Conservation (phyloP, 257 asterid species). For the Parsonsia alboflavescens region DNA sequence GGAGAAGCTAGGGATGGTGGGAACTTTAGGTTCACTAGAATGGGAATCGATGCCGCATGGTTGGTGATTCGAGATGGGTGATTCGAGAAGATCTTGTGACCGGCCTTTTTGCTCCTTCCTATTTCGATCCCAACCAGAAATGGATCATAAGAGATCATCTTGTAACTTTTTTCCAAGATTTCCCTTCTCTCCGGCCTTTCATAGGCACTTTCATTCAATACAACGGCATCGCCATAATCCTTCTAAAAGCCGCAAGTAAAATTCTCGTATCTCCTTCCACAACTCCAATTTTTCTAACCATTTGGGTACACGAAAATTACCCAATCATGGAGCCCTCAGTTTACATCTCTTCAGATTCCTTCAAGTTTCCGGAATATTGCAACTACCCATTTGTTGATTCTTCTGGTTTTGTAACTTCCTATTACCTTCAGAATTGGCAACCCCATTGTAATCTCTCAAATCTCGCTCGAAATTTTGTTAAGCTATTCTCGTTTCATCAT, state of each 20-base stretch:
- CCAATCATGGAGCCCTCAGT: slow-evolving; percentile 51
- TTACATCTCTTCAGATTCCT: slow-evolving; percentile 16
- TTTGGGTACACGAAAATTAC: slow-evolving; percentile 65
- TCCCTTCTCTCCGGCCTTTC: slow-evolving; percentile 43
- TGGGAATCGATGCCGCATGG: slow-evolving; percentile 53
- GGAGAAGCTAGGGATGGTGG: slow-evolving; percentile 61
- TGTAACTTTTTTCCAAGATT: slow-evolving; percentile 42
- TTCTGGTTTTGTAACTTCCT: slow-evolving; percentile 39
- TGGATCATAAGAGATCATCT: slow-evolving; percentile 59
- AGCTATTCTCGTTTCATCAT: slow-evolving; percentile 39
- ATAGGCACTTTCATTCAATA: slow-evolving; percentile 42
- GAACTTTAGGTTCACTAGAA: slow-evolving; percentile 45
- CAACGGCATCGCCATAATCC: slow-evolving; percentile 50
- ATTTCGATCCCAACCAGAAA: slow-evolving; percentile 58
- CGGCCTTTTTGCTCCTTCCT: slow-evolving; percentile 36
- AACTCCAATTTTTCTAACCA: slow-evolving; percentile 37
- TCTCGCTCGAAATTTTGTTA: slow-evolving; percentile 37
- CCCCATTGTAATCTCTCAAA: slow-evolving; percentile 36
- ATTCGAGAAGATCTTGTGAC: slow-evolving; percentile 39
- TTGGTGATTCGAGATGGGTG: slow-evolving; percentile 11
- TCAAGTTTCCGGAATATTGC: slow-evolving; percentile 17
- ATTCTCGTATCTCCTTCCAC: slow-evolving; percentile 23
- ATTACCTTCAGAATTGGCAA: slow-evolving; percentile 43
- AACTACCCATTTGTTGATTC: slow-evolving; percentile 49
- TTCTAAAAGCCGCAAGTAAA: slow-evolving; percentile 40